Conservation (phyloP, 768 basidiomycete genomes). For the Fomitopsis serialis region DNA sequence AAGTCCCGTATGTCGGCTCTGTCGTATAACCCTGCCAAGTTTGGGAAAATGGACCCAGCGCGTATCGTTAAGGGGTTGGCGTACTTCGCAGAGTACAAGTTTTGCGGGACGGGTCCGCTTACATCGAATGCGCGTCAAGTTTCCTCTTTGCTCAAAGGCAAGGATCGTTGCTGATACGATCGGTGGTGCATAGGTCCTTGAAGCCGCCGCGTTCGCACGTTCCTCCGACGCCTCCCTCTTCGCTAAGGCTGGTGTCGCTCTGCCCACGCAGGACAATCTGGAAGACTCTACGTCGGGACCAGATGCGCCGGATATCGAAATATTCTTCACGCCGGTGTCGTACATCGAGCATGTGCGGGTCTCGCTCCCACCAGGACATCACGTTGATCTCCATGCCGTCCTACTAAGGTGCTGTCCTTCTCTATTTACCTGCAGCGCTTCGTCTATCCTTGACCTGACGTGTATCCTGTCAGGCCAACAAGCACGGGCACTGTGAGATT, state of each 20-base stretch:
- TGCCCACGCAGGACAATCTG: neutral
- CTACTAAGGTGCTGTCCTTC: constrained; percentile 24
- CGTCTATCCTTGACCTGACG: neutral
- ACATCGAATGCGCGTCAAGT: constrained; percentile 42
- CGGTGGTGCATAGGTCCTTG: constrained; percentile 24
- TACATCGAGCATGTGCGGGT: constrained; percentile 14
- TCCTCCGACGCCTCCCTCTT: constrained; percentile 43
- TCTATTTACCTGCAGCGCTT: no score
- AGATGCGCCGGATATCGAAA: constrained; percentile 30
- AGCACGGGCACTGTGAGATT: constrained; percentile 36
- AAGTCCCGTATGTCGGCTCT: constrained; percentile 24
- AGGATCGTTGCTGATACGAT: neutral
- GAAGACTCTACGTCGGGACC: constrained; percentile 28
- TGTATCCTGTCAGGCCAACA: constrained; percentile 30
- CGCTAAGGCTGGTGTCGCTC: constrained; percentile 15
- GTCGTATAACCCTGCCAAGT: neutral
- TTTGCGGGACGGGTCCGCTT: constrained; percentile 43
- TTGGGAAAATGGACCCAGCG: constrained; percentile 1
- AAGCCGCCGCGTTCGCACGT: constrained; percentile 50
- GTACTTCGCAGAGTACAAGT: constrained; percentile 34
- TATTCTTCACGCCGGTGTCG: constrained; percentile 23
- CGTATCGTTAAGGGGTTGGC: constrained; percentile 6
- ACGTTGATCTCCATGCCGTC: constrained; percentile 21
- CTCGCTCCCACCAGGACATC: constrained; percentile 8
- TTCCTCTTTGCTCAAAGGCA: neutral